Base-by-base conservation (phyloP, 2,329 filamentous ascomycete species). In the Cladorrhinum sp. region DNA sequence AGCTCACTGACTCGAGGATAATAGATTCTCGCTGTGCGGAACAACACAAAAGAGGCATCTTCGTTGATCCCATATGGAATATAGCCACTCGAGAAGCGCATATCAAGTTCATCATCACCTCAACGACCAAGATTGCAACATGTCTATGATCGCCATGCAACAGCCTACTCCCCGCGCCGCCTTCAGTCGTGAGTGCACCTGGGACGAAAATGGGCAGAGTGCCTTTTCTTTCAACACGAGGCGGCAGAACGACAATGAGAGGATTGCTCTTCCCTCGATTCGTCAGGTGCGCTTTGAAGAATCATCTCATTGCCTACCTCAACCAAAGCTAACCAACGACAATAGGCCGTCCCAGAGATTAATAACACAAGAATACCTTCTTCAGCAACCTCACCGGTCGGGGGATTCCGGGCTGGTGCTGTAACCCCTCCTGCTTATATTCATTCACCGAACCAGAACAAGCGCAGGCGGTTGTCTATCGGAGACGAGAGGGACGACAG, bases 101-200 rank as follows among this genome's bases (percentile, higher is more conserved):
- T 57, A 64, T 71, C 65, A 67, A 63, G 66, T 65, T 63, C 58
- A 68, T 63, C 66, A 64, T 60, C 65, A 70, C 64, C 64, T 62
- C 50, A 60, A 50, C 64, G 65, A 68, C 61, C 66, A 64, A 56
- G 41, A 45, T 45, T 62, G 69, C 70, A 80, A 77, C 48, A 82
- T 82, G 79, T 80, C 79, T 69, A 78, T 77, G 69, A 74, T 82
- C 66, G 75, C 78, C 63, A 81, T 81, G 72, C 70, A 78, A 62
- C 72, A 76, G 55, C 73, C 78, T 13, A 71, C 76, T 56, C 71
- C 76, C 38, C 75, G 78, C 62, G 69, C 75, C 55, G 71, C 71
- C 32, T 80, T 79, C 66, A 72, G 72, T 63, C 72, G 71, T 55
- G 74, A 77, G 29, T 73, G 73, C 32, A 66, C 71, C 18, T 81